phyloP scores from a whole-genome alignment of 768 basidiomycete genomes.

The Zangia roseola region DNA sequence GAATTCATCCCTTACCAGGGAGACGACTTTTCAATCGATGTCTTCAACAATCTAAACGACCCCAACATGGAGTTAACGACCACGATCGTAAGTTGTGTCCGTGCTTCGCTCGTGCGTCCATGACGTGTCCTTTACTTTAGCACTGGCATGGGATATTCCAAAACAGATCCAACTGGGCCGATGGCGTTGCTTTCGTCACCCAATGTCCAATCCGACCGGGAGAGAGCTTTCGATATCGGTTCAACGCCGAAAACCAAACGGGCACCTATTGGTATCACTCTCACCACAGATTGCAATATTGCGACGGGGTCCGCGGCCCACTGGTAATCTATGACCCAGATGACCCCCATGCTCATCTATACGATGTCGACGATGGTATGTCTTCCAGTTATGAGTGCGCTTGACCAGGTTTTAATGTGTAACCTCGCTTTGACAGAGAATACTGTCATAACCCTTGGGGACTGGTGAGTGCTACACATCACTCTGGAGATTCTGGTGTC shows the following conservation, averaged over 20 bases:
- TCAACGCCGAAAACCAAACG: constrained; percentile 37
- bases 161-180: constrained; percentile 32
- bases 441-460: constrained; percentile 44
- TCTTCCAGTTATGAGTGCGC: neutral
- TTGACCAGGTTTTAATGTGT: neutral
- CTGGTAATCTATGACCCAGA: constrained; percentile 46
- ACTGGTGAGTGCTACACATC: constrained; percentile 36
- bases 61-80: constrained; percentile 34
- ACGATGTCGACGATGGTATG: constrained; percentile 48
- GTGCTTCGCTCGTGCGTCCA: neutral
- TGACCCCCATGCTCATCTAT: constrained; percentile 40
- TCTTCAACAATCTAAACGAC: constrained; percentile 34
- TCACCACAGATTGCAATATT: constrained; percentile 38
- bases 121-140: constrained; percentile 12
- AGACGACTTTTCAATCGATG: constrained; percentile 35
- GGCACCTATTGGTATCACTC: constrained; percentile 54
- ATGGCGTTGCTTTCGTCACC: constrained; percentile 43
- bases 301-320: constrained; percentile 43
- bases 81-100: constrained; percentile 32
- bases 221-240: constrained; percentile 41
- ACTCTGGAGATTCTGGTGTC: neutral
- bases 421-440: constrained; percentile 25
- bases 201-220: constrained; percentile 45
- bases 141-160: constrained; percentile 38
- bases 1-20: constrained; percentile 25